A percentile compares a stretch with the other conserved stretches of the same genome.
These are phyloP conservation scores for Yamadazyma membranifaciens DNA, from an alignment of 1,139 yeast genomes.

Conservation along the genomic window DNA sequence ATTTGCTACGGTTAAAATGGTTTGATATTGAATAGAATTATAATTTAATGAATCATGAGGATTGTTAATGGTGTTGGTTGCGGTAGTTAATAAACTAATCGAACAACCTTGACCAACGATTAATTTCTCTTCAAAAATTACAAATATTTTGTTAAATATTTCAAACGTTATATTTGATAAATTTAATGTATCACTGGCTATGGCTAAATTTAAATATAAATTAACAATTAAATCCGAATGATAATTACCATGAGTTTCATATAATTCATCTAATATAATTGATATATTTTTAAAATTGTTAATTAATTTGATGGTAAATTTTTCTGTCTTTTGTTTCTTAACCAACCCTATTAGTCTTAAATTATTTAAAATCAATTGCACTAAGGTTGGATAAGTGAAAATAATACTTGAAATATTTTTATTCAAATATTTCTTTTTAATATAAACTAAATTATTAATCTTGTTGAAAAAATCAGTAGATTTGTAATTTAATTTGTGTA, in stretches of 20 bases:
- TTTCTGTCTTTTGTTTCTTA: conserved; percentile 18
- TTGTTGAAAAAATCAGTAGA: conserved; percentile 47
- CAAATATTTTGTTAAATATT: conserved; percentile 83
- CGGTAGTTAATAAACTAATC: neutral
- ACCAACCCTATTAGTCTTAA: conserved; percentile 51
- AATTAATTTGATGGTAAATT: conserved; percentile 28
- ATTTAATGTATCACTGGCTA: conserved; percentile 72
- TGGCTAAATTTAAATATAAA: conserved; percentile 55
- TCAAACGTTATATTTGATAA: conserved; percentile 68
- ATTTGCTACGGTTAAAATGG: conserved; percentile 53
- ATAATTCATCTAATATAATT: conserved; percentile 68
- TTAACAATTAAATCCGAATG: conserved; percentile 51
- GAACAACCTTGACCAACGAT: conserved; percentile 17
- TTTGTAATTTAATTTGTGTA: conserved; percentile 54
- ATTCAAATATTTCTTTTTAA: conserved; percentile 54
- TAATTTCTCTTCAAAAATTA: conserved; percentile 79
- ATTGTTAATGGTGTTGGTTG: conserved; percentile 11
- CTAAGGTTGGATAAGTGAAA: conserved; percentile 73
- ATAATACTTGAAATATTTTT: conserved; percentile 55
- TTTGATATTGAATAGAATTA: conserved; percentile 40
- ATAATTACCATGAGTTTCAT: conserved; percentile 44
- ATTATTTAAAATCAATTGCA: conserved; percentile 57
- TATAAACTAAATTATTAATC: conserved; percentile 54
- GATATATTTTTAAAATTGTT: conserved; percentile 71
- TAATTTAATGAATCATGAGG: conserved; percentile 41